Percentiles rank a stretch among this genome's conserved stretches.
Conservation (phyloP, 805 yeast species). For the Jamesozyma rosinii region DNA sequence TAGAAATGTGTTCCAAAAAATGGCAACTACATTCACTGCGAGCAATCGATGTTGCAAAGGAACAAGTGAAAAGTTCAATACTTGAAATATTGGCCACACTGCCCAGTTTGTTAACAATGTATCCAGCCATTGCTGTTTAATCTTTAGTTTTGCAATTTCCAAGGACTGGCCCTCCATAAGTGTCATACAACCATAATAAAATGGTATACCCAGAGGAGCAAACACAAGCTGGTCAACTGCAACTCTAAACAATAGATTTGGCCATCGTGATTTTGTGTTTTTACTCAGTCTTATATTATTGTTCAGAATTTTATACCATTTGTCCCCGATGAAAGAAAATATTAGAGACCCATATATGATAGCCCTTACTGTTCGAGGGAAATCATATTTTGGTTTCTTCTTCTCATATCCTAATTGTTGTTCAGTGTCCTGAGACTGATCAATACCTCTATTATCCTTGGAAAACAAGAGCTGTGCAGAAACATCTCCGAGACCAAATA, state of each 20-base stretch:
- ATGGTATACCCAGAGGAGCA: slow-evolving; percentile 71
- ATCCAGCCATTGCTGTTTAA: slow-evolving; percentile 48
- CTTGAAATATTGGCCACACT: slow-evolving; percentile 87
- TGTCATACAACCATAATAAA: slow-evolving; percentile 62
- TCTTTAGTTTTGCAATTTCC: slow-evolving; percentile 34
- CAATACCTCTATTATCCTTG: slow-evolving; percentile 1
- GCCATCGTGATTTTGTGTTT: slow-evolving; percentile 13
- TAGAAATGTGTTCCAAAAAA: slow-evolving; percentile 77
- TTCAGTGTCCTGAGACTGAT: background rate
- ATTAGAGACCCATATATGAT: slow-evolving; percentile 60
- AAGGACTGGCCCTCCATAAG: slow-evolving; percentile 47
- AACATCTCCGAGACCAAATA: slow-evolving; percentile 68
- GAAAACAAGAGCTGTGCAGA: slow-evolving; percentile 56
- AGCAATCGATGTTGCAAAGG: slow-evolving; percentile 65
- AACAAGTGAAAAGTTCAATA: slow-evolving; percentile 62
- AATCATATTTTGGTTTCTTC: slow-evolving; percentile 35
- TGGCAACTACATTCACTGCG: slow-evolving; percentile 59
- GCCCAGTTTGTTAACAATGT: slow-evolving; percentile 70
- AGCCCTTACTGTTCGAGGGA: slow-evolving; percentile 51
- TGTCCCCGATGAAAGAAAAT: slow-evolving; percentile 67
- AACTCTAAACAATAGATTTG: slow-evolving; percentile 42
- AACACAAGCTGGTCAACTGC: slow-evolving; percentile 62
- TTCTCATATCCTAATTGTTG: background rate
- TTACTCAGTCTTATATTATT: slow-evolving; percentile 35
- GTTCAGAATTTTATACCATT: slow-evolving; percentile 53